Evolutionary conservation across 371 early-diverging fungal genomes (phyloP), one percentile per base, ranked within the genome.

Genomic region (Saksenaea vasiformis): DNA sequence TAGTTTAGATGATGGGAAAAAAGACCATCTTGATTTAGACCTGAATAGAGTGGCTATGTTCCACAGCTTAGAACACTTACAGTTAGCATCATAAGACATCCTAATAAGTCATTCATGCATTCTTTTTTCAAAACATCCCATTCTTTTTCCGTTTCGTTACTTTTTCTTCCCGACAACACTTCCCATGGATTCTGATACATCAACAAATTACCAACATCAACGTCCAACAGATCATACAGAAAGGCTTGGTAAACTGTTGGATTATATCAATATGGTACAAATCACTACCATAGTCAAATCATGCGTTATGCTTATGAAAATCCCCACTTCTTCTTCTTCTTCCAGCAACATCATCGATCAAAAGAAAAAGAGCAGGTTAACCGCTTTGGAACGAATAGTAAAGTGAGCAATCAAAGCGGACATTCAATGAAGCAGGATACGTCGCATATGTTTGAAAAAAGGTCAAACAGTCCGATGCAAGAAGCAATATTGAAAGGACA

Each of bases 261-360:
- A 62, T 24, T 62, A 67, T 56, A 67, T 67, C 26, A 41, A 54
- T 15, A 67, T 62, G 68, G 68, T 67, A 63, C n/a, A n/a, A n/a
- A n/a, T n/a, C n/a, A n/a, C n/a, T n/a, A n/a, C n/a, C n/a, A n/a
- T n/a, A n/a, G n/a, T n/a, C n/a, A n/a, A n/a, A n/a, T n/a, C n/a
- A n/a, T n/a, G n/a, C n/a, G n/a, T n/a, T 31, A 31, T 31, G n/a
- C 41, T 47, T 4, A 47, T 22, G 10, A 22, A 47, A 10, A 44
- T 14, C 44, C 15, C 19, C 22, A 3, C 22, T 17, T 47, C 9
- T 47, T 22, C 8, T 14, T 17, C 22, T 39, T 9, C 7, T 24
- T 44, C 7, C 54, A 64, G 64, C 64, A 64, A 58, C 27, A 64
- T 26, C 34, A 55, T 37, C 47, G 58, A 58, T 36, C 58, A 31